Conservation (phyloP, 1,139 yeast genomes). For the Insectozyma bohioensis region DNA sequence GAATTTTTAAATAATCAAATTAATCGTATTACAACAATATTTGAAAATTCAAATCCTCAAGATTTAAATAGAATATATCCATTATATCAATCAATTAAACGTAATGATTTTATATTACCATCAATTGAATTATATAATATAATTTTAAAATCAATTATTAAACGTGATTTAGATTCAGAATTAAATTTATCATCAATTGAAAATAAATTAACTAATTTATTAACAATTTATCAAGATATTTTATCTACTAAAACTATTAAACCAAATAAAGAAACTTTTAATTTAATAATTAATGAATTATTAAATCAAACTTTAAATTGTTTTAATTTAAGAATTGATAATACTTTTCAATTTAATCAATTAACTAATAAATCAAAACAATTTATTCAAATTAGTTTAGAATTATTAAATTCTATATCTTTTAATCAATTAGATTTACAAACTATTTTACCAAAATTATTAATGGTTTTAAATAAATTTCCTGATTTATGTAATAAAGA, state of each 20-base stretch:
- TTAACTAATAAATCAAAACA: slow-evolving; percentile 53
- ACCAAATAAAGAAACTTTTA: slow-evolving; percentile 56
- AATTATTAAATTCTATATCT: slow-evolving; percentile 51
- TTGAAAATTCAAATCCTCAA: slow-evolving; percentile 16
- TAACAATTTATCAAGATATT: slow-evolving; percentile 68
- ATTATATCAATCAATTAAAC: slow-evolving; percentile 41
- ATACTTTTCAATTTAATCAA: slow-evolving; percentile 22
- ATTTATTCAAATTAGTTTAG: slow-evolving; percentile 62
- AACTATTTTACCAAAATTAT: slow-evolving; percentile 26
- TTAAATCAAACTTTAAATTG: slow-evolving; percentile 47
- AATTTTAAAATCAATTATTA: slow-evolving; percentile 34
- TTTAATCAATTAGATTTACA: slow-evolving; percentile 29
- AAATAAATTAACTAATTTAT: slow-evolving; percentile 50
- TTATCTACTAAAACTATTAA: slow-evolving; percentile 42
- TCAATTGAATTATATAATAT: slow-evolving; percentile 35
- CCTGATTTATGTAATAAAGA: slow-evolving; percentile 29
- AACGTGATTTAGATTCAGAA: slow-evolving; percentile 29
- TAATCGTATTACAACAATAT: slow-evolving; percentile 19
- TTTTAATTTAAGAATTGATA: slow-evolving; percentile 12
- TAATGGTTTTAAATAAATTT: slow-evolving; percentile 24
- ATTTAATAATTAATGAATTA: slow-evolving; percentile 50
- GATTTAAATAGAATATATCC: slow-evolving; percentile 40
- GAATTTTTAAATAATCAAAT: slow-evolving; percentile 25
- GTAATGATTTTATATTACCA: slow-evolving; percentile 36
- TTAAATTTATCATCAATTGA: slow-evolving; percentile 30